Evolutionary conservation across 169 alveolate species (phyloP).

Genomic region (Plasmodium berghei): DNA sequence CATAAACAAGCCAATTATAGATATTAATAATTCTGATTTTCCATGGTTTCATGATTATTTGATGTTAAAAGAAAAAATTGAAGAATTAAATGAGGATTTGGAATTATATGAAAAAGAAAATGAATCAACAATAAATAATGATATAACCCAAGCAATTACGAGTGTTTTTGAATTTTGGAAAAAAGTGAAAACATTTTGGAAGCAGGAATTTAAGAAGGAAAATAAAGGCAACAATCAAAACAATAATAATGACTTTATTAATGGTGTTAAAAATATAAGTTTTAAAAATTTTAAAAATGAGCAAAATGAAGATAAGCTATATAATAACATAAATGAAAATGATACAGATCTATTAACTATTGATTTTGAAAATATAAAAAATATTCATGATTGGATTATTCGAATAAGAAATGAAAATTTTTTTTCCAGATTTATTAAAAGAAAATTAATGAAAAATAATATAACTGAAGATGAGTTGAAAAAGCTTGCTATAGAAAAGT

Average conservation of each 20-base stretch:
- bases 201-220: background rate
- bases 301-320: background rate
- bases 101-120: constrained; percentile 25
- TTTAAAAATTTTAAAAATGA: too few species aligned
- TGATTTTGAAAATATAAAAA: constrained; percentile 25
- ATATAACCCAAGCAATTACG: background rate
- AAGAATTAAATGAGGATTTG: constrained; percentile 17
- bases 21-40: constrained; percentile 35
- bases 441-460: constrained; percentile 36
- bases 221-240: background rate
- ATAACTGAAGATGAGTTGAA: constrained; percentile 63
- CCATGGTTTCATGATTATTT: constrained; percentile 66
- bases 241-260: background rate
- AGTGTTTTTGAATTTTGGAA: constrained; percentile 16
- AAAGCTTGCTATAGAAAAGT: constrained; percentile 60
- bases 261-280: background rate
- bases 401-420: constrained; percentile 68
- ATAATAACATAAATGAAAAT: background rate
- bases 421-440: constrained; percentile 5
- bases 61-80: constrained; percentile 22
- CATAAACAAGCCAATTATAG: constrained; percentile 72
- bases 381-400: constrained; percentile 35
- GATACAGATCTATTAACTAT: constrained; percentile 8
- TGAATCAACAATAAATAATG: background rate
- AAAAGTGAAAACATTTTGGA: background rate